phyloP scores from a whole-genome alignment of 140 eudicot species.

The Erigeron philadelphicus region DNA sequence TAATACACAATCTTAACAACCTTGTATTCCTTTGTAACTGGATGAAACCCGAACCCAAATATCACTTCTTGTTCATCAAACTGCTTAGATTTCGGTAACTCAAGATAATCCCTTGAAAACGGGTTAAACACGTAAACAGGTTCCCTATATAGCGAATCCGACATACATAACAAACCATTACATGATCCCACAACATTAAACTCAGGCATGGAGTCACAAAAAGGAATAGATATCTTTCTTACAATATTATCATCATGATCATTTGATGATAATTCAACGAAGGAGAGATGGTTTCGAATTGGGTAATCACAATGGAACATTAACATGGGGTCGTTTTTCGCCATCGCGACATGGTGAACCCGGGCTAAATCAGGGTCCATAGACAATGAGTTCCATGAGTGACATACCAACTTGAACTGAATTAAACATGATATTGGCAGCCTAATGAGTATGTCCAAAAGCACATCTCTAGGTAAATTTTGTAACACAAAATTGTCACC shows the following conservation, averaged over 20 bases:
- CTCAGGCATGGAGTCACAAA: neutral
- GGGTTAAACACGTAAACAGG: constrained; percentile 4
- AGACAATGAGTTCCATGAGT: neutral
- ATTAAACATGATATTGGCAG: neutral
- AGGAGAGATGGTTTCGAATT: constrained; percentile 1
- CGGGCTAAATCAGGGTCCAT: neutral
- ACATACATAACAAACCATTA: neutral
- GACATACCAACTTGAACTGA: neutral
- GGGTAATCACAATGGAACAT: constrained; percentile 6
- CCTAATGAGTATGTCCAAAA: neutral
- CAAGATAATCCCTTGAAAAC: neutral
- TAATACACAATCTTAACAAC: neutral
- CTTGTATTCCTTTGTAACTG: neutral
- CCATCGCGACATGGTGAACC: neutral
- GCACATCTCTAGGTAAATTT: neutral
- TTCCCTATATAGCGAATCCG: neutral
- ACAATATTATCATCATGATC: neutral
- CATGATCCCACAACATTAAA: constrained; percentile 9
- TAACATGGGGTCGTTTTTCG: neutral
- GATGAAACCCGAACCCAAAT: constrained; percentile 2
- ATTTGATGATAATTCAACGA: neutral
- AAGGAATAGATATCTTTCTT: neutral
- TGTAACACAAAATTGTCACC: neutral
- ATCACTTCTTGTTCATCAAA: neutral
- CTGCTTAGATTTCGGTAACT: constrained; percentile 5